Percentiles rank a stretch among this genome's conserved stretches.
Conservation (phyloP, 768 basidiomycete genomes). For the Mycena pura region DNA sequence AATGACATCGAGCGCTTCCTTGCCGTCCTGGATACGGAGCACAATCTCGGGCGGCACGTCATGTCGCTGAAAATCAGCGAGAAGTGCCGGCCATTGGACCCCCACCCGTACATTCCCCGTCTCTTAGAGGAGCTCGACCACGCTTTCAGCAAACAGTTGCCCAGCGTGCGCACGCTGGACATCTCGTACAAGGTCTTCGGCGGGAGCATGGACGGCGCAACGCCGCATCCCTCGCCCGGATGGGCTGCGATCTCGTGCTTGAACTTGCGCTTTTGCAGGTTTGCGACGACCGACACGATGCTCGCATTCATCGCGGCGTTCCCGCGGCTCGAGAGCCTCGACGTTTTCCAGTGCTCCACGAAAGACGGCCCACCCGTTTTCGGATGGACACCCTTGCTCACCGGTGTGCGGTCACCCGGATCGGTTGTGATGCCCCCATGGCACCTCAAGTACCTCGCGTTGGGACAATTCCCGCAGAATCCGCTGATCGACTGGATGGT, state of each 20-base stretch:
- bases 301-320: conserved; percentile 13
- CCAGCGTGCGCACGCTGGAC: conserved; percentile 4
- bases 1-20: conserved; percentile 1
- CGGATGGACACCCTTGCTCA: background rate
- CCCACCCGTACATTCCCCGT: too few relatives aligned
- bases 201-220: too few relatives aligned
- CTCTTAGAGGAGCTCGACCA: background rate
- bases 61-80: background rate
- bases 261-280: conserved; percentile 8
- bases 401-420: background rate
- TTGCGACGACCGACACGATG: background rate
- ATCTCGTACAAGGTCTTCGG: background rate
- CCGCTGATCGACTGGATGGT: conserved; percentile 13
- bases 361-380: background rate
- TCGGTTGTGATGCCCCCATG: background rate
- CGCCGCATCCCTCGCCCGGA: background rate
- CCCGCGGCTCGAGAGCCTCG: conserved; percentile 6
- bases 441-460: conserved; percentile 10
- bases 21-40: background rate
- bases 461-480: conserved; percentile 15
- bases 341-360: conserved; percentile 11
- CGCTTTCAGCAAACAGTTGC: background rate
- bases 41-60: background rate
- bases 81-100: background rate
- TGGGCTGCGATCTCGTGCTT: background rate